These are phyloP conservation scores for Tolypocladium cylindrosporum DNA, from an alignment of 2,329 filamentous ascomycete genomes.

Conservation along the genomic window DNA sequence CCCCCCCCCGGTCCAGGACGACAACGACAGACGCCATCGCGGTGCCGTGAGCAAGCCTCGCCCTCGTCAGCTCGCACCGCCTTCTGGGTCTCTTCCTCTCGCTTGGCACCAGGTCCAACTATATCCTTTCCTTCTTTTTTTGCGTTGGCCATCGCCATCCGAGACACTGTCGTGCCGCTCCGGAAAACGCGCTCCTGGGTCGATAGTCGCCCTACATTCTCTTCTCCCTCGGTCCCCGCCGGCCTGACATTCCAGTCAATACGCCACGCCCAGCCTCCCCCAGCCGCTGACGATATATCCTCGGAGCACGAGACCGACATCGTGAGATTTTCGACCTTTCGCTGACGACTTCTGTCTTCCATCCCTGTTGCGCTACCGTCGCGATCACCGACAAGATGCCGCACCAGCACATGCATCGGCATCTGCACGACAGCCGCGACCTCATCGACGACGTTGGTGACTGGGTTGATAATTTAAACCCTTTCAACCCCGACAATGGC, in stretches of 20 bases:
- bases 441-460: neutral
- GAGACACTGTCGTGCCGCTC: constrained; percentile 6
- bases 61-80: neutral
- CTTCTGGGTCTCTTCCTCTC: neutral
- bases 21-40: neutral
- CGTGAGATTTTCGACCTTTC: neutral
- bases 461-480: neutral
- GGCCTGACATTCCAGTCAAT: constrained; percentile 17
- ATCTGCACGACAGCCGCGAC: constrained; percentile 11
- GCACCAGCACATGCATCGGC: constrained; percentile 13
- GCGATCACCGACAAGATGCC: constrained; percentile 15
- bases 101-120: constrained; percentile 17
- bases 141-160: neutral
- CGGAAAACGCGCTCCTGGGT: constrained; percentile 10
- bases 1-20: neutral
- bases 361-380: neutral
- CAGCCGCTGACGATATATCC: neutral
- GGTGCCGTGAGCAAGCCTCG: neutral
- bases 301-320: neutral
- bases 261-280: neutral
- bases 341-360: neutral
- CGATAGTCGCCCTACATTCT: constrained; percentile 15
- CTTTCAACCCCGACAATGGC: neutral
- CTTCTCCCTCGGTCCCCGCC: constrained; percentile 12
- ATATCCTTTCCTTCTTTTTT: constrained; percentile 1